These are phyloP conservation scores for Emericellopsis terricola DNA, from an alignment of 495 filamentous ascomycete genomes.

Conservation along the genomic window DNA sequence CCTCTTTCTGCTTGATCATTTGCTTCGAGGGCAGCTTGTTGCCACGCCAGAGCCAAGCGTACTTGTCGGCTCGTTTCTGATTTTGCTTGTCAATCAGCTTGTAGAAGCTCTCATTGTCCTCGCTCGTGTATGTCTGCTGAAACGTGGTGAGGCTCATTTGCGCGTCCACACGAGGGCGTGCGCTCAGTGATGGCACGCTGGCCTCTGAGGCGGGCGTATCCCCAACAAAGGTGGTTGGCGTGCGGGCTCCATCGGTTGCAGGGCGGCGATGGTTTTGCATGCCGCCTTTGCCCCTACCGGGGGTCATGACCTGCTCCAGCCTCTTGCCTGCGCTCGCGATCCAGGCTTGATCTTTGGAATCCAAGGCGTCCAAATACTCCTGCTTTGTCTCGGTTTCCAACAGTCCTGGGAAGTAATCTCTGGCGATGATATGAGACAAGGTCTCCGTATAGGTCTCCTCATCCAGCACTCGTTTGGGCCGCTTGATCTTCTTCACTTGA, in stretches of 20 bases:
- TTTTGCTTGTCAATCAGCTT: constrained; percentile 85
- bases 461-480: constrained; percentile 74
- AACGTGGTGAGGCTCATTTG: constrained; percentile 70
- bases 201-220: constrained; percentile 51
- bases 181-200: constrained; percentile 22
- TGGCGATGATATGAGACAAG: constrained; percentile 83
- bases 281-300: constrained; percentile 26
- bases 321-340: constrained; percentile 60
- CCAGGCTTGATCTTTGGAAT: constrained; percentile 70
- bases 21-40: constrained; percentile 82
- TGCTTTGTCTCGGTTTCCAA: constrained; percentile 71
- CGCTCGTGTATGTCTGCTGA: constrained; percentile 83
- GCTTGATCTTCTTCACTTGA: constrained; percentile 78
- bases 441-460: constrained; percentile 88
- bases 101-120: constrained; percentile 95
- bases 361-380: constrained; percentile 81
- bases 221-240: constrained; percentile 34
- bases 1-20: constrained; percentile 62
- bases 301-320: constrained; percentile 69
- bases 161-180: constrained; percentile 44
- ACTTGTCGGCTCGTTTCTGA: constrained; percentile 56
- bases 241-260: constrained; percentile 18
- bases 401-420: constrained; percentile 92
- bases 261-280: neutral
- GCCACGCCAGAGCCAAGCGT: constrained; percentile 71